phyloP scores from a whole-genome alignment of 768 basidiomycete genomes.

The Psilocybe tampanensis region DNA sequence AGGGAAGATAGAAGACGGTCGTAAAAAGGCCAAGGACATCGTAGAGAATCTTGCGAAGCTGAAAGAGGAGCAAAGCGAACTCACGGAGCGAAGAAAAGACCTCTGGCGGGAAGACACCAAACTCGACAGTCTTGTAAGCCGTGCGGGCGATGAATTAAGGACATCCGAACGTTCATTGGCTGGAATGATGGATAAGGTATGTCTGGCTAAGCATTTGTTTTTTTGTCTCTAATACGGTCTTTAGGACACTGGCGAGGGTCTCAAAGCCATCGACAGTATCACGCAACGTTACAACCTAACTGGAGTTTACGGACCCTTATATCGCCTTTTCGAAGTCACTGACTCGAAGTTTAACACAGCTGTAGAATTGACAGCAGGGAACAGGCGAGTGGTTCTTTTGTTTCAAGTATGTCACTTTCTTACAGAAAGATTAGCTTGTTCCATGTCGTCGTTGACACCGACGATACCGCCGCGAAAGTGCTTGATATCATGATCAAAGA shows the following conservation, averaged over 20 bases:
- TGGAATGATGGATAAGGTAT: constrained; percentile 95
- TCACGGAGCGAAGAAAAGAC: constrained; percentile 86
- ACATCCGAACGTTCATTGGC: constrained; percentile 78
- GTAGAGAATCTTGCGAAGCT: constrained; percentile 59
- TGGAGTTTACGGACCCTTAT: constrained; percentile 93
- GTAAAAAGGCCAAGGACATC: constrained; percentile 56
- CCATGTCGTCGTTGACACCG: constrained; percentile 97
- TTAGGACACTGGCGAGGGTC: constrained; percentile 89
- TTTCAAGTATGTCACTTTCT: constrained; percentile 4
- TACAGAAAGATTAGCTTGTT: constrained; percentile 64
- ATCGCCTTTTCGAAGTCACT: constrained; percentile 88
- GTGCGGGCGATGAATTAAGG: constrained; percentile 81
- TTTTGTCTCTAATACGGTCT: neutral
- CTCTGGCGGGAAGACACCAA: constrained; percentile 95
- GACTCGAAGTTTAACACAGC: constrained; percentile 91
- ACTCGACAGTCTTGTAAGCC: constrained; percentile 71
- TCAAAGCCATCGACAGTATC: constrained; percentile 85
- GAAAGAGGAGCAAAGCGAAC: constrained; percentile 68
- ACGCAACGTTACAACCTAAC: constrained; percentile 71
- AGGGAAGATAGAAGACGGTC: constrained; percentile 66
- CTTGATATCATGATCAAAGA: constrained; percentile 93
- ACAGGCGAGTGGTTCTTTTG: constrained; percentile 58
- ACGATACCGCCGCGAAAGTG: constrained; percentile 89
- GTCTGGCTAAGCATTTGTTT: constrained; percentile 9
- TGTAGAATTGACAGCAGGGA: constrained; percentile 93